Conservation (phyloP, 208 protist species). For the Trypanosoma platydactyli region DNA sequence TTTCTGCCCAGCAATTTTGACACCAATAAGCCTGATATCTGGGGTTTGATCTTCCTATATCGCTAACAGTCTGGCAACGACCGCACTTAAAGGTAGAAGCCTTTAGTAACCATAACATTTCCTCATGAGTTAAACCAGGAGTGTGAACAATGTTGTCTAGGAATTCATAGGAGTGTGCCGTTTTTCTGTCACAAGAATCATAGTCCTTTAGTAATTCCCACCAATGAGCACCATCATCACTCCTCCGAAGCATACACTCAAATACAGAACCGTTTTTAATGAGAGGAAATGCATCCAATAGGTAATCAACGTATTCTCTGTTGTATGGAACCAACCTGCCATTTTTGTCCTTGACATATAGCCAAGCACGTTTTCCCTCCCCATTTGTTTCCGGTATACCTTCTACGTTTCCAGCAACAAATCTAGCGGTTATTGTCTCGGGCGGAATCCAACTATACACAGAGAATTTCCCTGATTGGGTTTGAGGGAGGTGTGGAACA, state of each 20-base stretch:
- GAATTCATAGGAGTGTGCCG: constrained; percentile 35
- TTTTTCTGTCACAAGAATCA: constrained; percentile 21
- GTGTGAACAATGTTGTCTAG: constrained; percentile 73
- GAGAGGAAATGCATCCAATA: constrained; percentile 43
- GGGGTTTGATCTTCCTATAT: constrained; percentile 56
- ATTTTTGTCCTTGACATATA: constrained; percentile 34
- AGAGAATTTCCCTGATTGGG: constrained; percentile 19
- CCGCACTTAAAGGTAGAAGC: constrained; percentile 65
- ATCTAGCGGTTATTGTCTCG: constrained; percentile 46
- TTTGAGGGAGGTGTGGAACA: constrained; percentile 34
- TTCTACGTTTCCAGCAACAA: constrained; percentile 48
- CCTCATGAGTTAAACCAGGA: constrained; percentile 60
- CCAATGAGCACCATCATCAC: constrained; percentile 81
- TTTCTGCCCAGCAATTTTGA: constrained; percentile 78
- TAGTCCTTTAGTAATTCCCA: constrained; percentile 76
- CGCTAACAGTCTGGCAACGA: constrained; percentile 75
- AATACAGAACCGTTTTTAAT: constrained; percentile 45
- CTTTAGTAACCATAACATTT: constrained; percentile 75
- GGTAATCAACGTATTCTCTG: constrained; percentile 70
- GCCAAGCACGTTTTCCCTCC: constrained; percentile 44
- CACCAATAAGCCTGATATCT: constrained; percentile 77
- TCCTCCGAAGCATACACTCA: constrained; percentile 65
- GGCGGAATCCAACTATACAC: constrained; percentile 64
- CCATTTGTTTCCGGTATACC: constrained; percentile 29
- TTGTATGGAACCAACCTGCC: constrained; percentile 53